Evolutionary conservation across 345 rosid genomes (phyloP).

Genomic region (Pistacia vera): DNA sequence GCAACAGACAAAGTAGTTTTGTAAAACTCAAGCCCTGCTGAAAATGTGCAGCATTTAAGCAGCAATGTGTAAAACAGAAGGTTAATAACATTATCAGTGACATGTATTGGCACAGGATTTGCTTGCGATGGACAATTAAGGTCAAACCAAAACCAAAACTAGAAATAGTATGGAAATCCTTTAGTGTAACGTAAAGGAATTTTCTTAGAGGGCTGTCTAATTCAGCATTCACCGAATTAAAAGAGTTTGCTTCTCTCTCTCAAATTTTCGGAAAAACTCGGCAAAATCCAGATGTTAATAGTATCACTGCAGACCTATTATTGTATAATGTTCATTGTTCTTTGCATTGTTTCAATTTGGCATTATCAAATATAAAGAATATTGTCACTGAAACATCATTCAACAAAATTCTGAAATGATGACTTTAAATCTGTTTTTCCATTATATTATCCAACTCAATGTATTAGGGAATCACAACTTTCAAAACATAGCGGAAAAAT

Average conservation of each 20-base stretch:
- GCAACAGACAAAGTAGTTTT: not conserved
- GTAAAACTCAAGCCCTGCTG: not conserved
- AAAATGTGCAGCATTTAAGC: not conserved
- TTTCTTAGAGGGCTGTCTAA: not conserved
- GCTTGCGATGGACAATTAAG: not conserved
- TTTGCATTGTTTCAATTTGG: not conserved
- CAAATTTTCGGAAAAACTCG: not conserved
- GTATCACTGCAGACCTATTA: not conserved
- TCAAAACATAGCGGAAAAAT: not conserved
- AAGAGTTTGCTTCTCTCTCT: not conserved
- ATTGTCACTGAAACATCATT: not conserved
- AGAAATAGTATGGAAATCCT: not conserved
- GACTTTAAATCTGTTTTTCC: not conserved
- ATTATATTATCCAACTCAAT: not conserved
- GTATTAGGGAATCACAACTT: conserved; percentile 1
- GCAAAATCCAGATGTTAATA: not conserved
- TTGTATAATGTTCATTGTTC: not conserved
- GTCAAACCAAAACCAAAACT: not conserved
- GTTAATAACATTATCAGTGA: not conserved
- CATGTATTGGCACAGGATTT: not conserved
- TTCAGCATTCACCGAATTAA: not conserved
- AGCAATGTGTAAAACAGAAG: not conserved
- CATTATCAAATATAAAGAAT: not conserved
- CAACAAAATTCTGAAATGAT: not conserved
- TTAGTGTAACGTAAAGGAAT: not conserved